These are phyloP conservation scores for Mayamaea pseudoterrestris DNA, from an alignment of 108 stramenopile species.

Conservation along the genomic window DNA sequence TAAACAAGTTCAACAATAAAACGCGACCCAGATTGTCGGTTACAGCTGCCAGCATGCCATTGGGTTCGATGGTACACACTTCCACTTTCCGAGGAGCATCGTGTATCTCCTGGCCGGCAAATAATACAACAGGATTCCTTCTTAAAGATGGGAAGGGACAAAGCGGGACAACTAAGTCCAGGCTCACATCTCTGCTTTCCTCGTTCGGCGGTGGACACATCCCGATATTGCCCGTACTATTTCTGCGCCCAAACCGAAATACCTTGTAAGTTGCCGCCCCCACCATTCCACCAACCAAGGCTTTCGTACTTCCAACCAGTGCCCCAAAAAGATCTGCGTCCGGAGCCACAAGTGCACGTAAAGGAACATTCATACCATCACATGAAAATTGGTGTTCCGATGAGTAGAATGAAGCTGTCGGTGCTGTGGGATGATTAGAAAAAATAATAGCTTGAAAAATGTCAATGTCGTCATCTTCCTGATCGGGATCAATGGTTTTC, in stretches of 20 bases:
- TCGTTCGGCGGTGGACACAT: background rate
- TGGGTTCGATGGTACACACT: slow-evolving; percentile 50
- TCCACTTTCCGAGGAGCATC: slow-evolving; percentile 63
- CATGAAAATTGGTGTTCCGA: slow-evolving; percentile 38
- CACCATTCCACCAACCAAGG: slow-evolving; percentile 34
- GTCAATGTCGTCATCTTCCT: slow-evolving; percentile 7
- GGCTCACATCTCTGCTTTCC: slow-evolving; percentile 7
- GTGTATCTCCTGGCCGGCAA: slow-evolving; percentile 33
- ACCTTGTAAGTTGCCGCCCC: slow-evolving; percentile 39
- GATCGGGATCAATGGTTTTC: slow-evolving; percentile 1
- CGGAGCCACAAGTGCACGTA: background rate
- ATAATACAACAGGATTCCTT: slow-evolving; percentile 17
- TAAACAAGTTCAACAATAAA: slow-evolving; percentile 53
- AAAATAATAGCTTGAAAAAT: slow-evolving; percentile 28
- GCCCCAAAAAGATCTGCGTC: slow-evolving; percentile 6
- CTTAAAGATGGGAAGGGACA: slow-evolving; percentile 33
- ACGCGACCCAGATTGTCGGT: slow-evolving; percentile 70
- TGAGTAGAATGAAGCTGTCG: slow-evolving; percentile 35
- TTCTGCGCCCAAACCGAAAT: slow-evolving; percentile 10
- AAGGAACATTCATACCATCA: background rate
- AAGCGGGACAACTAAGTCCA: slow-evolving; percentile 1
- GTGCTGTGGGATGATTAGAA: slow-evolving; percentile 11
- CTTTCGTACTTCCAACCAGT: slow-evolving; percentile 34
- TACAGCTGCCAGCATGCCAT: slow-evolving; percentile 46
- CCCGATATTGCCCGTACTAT: background rate